Evolutionary conservation across 1,284 basidiomycete genomes (phyloP).

Genomic region (Ustilago xerochloae): DNA sequence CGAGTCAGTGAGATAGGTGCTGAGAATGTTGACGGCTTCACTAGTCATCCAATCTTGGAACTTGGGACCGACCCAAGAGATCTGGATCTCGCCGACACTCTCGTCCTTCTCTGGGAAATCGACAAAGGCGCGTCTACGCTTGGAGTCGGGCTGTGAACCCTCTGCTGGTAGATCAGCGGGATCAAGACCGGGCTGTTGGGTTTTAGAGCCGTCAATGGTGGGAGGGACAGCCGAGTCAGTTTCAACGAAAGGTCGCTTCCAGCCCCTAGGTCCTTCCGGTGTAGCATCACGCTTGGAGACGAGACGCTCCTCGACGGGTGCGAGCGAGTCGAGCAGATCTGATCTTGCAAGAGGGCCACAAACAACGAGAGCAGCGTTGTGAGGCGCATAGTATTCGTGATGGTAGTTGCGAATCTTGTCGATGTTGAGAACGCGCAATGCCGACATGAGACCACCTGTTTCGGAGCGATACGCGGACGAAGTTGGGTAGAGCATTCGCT

Average conservation of each 20-base stretch:
- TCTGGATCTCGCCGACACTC: constrained; percentile 85
- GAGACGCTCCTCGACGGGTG: constrained; percentile 58
- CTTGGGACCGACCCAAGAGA: constrained; percentile 83
- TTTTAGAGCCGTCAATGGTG: constrained; percentile 67
- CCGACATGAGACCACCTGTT: constrained; percentile 95
- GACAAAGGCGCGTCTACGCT: constrained; percentile 74
- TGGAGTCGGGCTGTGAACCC: constrained; percentile 34
- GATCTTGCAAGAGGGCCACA: constrained; percentile 78
- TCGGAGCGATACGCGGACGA: constrained; percentile 93
- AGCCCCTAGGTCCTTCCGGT: constrained; percentile 81
- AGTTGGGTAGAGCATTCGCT: constrained; percentile 79
- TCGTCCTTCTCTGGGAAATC: constrained; percentile 99
- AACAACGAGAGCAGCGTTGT: constrained; percentile 88
- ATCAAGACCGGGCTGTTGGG: constrained; percentile 52
- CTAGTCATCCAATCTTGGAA: constrained; percentile 80
- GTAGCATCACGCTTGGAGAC: constrained; percentile 55
- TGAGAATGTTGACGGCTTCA: constrained; percentile 84
- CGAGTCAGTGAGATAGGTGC: constrained; percentile 83
- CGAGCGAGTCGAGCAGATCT: constrained; percentile 75
- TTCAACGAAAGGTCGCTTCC: constrained; percentile 95
- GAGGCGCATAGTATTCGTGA: constrained; percentile 88
- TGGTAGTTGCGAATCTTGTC: constrained; percentile 92
- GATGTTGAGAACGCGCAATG: constrained; percentile 83
- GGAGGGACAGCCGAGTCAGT: constrained; percentile 79
- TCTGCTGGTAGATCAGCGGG: constrained; percentile 52